These are phyloP conservation scores for Rubroshorea leprosula DNA, from an alignment of 345 rosid genomes.

Conservation along the genomic window DNA sequence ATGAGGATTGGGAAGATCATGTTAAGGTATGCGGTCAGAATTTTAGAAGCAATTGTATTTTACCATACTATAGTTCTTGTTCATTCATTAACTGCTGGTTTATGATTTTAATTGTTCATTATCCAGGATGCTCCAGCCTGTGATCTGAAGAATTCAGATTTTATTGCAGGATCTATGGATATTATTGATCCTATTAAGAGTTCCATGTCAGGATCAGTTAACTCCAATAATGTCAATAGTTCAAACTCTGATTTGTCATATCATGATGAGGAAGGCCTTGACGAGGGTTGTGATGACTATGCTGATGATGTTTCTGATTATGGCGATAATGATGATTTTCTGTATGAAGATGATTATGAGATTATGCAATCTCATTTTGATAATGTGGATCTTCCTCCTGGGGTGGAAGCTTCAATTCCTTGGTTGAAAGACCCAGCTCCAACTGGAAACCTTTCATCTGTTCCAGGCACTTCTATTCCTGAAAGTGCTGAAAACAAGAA, in stretches of 20 bases:
- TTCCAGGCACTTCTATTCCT: not conserved
- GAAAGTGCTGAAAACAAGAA: slow-evolving; percentile 19
- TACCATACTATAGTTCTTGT: not conserved
- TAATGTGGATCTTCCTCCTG: slow-evolving; percentile 52
- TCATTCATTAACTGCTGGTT: not conserved
- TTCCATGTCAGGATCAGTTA: slow-evolving; percentile 27
- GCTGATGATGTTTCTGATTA: slow-evolving; percentile 23
- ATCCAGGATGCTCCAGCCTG: slow-evolving; percentile 31
- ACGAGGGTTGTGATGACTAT: slow-evolving; percentile 19
- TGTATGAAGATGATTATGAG: slow-evolving; percentile 31
- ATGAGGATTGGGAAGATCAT: slow-evolving; percentile 14
- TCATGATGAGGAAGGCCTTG: slow-evolving; percentile 19
- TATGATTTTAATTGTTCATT: slow-evolving; percentile 7
- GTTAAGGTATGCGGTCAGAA: slow-evolving; percentile 18
- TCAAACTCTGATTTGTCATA: slow-evolving; percentile 29
- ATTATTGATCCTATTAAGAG: slow-evolving; percentile 23
- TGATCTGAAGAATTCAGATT: slow-evolving; percentile 23
- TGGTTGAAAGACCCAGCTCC: slow-evolving; percentile 36
- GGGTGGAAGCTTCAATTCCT: slow-evolving; percentile 42
- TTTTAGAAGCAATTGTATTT: not conserved
- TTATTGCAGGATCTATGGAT: slow-evolving; percentile 21
- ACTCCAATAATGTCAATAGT: slow-evolving; percentile 21
- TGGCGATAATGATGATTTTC: slow-evolving; percentile 23
- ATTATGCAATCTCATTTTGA: slow-evolving; percentile 42
- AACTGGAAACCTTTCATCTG: slow-evolving; percentile 8